Percentiles rank a stretch among this genome's conserved stretches.
phyloP scores from a whole-genome alignment of 306 rosid genomes.

The Dryas octopetala region DNA sequence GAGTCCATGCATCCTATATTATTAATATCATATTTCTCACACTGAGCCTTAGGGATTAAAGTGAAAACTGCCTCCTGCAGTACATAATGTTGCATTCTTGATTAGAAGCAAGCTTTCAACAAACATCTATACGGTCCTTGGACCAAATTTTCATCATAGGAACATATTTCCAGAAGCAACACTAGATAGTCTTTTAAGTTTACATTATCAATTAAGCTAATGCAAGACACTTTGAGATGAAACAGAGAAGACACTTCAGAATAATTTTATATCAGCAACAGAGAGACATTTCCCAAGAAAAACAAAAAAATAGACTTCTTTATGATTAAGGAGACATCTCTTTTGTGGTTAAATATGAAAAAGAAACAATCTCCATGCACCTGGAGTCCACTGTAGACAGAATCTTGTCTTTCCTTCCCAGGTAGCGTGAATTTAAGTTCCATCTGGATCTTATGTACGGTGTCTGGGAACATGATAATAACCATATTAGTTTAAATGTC shows the following conservation, averaged over 20 bases:
- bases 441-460: conserved; percentile 38
- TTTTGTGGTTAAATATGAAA: background rate
- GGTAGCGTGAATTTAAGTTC: conserved; percentile 78
- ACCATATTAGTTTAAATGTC: conserved; percentile 7
- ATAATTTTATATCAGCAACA: background rate
- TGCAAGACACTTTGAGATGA: conserved; percentile 13
- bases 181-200: background rate
- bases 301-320: background rate
- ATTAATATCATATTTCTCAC: background rate
- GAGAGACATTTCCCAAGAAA: background rate
- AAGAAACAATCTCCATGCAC: conserved; percentile 39
- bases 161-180: background rate
- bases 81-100: background rate
- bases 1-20: background rate
- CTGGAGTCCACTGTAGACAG: conserved; percentile 91
- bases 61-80: background rate
- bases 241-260: background rate
- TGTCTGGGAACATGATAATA: conserved; percentile 41
- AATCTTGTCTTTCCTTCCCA: conserved; percentile 98
- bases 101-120: background rate
- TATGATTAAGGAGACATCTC: background rate
- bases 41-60: background rate
- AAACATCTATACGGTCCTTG: background rate
- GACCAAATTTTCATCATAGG: background rate
- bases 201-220: background rate